A percentile compares a stretch with the other conserved stretches of the same genome.
These are phyloP conservation scores for Mortierella sp. DNA, from an alignment of 371 early-diverging fungal species.

Conservation along the genomic window DNA sequence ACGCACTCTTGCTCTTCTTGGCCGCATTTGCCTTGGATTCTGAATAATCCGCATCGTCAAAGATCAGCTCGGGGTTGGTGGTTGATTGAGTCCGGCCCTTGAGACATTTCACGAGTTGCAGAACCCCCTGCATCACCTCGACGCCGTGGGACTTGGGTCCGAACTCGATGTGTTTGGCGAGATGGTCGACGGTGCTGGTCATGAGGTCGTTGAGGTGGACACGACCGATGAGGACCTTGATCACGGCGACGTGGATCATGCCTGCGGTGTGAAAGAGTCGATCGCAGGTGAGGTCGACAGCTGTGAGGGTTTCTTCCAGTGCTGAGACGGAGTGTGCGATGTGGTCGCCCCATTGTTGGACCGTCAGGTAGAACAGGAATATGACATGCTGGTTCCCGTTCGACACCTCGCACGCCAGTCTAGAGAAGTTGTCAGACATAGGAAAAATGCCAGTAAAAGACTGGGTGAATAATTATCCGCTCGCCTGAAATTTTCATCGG, in stretches of 20 bases:
- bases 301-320: constrained; percentile 43
- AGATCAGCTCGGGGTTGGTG: constrained; percentile 38
- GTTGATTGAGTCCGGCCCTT: constrained; percentile 30
- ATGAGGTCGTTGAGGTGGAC: constrained; percentile 41
- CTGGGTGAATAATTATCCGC: background rate
- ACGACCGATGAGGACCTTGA: constrained; percentile 36
- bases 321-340: constrained; percentile 39
- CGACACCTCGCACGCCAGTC: constrained; percentile 38
- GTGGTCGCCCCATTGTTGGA: constrained; percentile 58
- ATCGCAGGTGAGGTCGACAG: constrained; percentile 45
- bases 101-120: constrained; percentile 51
- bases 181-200: constrained; percentile 38
- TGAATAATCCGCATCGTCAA: constrained; percentile 40
- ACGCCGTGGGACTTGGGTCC: constrained; percentile 51
- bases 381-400: constrained; percentile 40
- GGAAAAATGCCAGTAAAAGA: background rate
- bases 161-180: constrained; percentile 50
- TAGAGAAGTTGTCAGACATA: background rate
- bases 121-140: constrained; percentile 50
- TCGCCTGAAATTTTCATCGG: no score
- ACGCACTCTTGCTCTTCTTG: constrained; percentile 9
- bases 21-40: constrained; percentile 16
- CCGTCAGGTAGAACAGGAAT: constrained; percentile 44
- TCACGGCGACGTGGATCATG: constrained; percentile 46
- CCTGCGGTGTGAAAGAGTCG: constrained; percentile 55